A percentile compares a stretch with the other conserved stretches of the same genome.
Evolutionary conservation across 140 eudicot genomes (phyloP).

Genomic region (Ambrosia hybrid): DNA sequence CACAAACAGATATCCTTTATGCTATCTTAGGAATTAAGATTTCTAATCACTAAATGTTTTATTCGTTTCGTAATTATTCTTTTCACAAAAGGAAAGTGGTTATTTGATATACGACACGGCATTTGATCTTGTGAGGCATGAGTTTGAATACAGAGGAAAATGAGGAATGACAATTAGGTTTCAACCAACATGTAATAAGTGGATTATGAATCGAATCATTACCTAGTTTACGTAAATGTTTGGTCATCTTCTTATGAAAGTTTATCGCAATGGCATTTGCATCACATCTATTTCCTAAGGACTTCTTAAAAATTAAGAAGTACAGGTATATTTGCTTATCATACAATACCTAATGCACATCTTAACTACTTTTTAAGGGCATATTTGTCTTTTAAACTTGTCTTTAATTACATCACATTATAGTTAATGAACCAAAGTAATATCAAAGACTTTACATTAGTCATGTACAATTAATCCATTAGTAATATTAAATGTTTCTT

Average conservation of each 20-base stretch:
- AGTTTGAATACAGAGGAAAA: slow-evolving; percentile 20
- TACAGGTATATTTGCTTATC: too few relatives aligned
- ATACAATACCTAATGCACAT: too few relatives aligned
- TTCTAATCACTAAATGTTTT: background rate
- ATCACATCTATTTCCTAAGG: background rate
- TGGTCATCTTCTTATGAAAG: background rate
- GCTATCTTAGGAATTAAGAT: background rate
- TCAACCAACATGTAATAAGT: slow-evolving; percentile 21
- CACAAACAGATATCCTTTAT: background rate
- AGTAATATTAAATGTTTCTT: too few relatives aligned
- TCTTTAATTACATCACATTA: too few relatives aligned
- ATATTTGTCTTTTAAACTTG: too few relatives aligned
- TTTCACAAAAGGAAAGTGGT: background rate
- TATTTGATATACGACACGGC: background rate
- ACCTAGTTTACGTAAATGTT: background rate
- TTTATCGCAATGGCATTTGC: background rate
- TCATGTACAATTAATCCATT: too few relatives aligned
- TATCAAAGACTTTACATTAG: too few relatives aligned
- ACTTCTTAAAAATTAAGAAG: too few relatives aligned
- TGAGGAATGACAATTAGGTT: slow-evolving; percentile 21
- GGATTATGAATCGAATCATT: background rate
- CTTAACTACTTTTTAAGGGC: too few relatives aligned
- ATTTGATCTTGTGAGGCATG: slow-evolving; percentile 14
- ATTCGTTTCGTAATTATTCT: background rate
- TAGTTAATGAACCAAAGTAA: too few relatives aligned